These are phyloP conservation scores for Amauroascus verrucosus DNA, from an alignment of 2,329 filamentous ascomycete species.

Conservation along the genomic window DNA sequence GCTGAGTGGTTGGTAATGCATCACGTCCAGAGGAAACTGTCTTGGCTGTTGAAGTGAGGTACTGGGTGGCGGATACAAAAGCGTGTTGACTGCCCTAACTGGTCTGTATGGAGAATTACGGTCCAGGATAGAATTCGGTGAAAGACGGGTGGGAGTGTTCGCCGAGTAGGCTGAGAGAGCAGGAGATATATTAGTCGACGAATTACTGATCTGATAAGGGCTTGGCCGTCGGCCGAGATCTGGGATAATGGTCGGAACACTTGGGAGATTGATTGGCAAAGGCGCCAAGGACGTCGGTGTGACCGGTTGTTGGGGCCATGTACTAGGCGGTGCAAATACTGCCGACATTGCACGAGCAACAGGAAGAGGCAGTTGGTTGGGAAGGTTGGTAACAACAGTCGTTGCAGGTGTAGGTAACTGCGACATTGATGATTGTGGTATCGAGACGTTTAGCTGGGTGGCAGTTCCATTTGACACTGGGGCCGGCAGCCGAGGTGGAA, in stretches of 20 bases:
- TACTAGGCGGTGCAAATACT: conserved; percentile 53
- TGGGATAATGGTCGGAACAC: conserved; percentile 22
- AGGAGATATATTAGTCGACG: conserved; percentile 55
- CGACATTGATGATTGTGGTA: conserved; percentile 28
- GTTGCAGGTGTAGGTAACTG: conserved; percentile 62
- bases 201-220: conserved; percentile 38
- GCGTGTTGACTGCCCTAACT: conserved; percentile 75
- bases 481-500: conserved; percentile 18
- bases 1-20: conserved; percentile 73
- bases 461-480: conserved; percentile 31
- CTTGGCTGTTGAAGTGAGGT: conserved; percentile 66
- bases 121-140: conserved; percentile 79
- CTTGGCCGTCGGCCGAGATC: conserved; percentile 40
- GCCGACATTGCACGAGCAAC: conserved; percentile 58
- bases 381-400: conserved; percentile 47
- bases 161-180: conserved; percentile 55
- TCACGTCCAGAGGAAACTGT: conserved; percentile 54
- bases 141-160: conserved; percentile 58
- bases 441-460: conserved; percentile 25
- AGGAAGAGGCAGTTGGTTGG: conserved; percentile 10
- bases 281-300: conserved; percentile 22
- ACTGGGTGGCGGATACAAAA: conserved; percentile 79
- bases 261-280: conserved; percentile 24
- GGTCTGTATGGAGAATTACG: conserved; percentile 87
- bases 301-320: conserved; percentile 40